A percentile compares a stretch with the other conserved stretches of the same genome.
These are phyloP conservation scores for Phyllosticta ampelicida DNA, from an alignment of 2,329 filamentous ascomycete genomes.

Conservation along the genomic window DNA sequence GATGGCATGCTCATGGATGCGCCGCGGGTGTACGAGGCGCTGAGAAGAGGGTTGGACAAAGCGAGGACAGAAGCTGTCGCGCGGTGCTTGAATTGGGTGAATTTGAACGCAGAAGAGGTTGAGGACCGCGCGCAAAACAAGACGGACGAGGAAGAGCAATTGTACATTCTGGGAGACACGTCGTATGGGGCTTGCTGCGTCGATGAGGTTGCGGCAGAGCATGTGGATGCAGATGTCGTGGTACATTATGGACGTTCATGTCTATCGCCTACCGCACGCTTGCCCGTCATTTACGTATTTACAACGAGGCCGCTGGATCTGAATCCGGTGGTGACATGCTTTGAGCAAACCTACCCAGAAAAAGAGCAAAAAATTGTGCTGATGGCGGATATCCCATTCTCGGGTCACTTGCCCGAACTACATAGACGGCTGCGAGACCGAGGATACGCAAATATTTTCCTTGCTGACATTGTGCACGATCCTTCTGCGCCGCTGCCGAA, in stretches of 20 bases:
- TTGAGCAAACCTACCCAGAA: constrained; percentile 58
- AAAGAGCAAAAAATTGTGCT: constrained; percentile 57
- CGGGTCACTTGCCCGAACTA: constrained; percentile 58
- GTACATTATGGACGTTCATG: constrained; percentile 92
- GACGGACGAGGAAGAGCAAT: constrained; percentile 27
- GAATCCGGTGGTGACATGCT: constrained; percentile 47
- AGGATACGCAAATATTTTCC: constrained; percentile 62
- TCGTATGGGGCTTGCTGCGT: constrained; percentile 97
- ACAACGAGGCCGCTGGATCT: constrained; percentile 61
- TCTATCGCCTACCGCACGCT: constrained; percentile 73
- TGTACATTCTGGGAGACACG: constrained; percentile 88
- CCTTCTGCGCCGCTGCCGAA: constrained; percentile 78
- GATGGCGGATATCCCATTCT: constrained; percentile 83
- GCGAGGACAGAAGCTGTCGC: background rate
- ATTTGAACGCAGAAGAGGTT: background rate
- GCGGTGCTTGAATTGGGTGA: background rate
- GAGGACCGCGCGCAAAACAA: background rate
- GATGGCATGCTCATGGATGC: constrained; percentile 86
- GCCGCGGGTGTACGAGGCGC: constrained; percentile 60
- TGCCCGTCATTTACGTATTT: constrained; percentile 87
- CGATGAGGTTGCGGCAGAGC: constrained; percentile 92
- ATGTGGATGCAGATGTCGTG: constrained; percentile 79
- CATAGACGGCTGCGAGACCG: constrained; percentile 40
- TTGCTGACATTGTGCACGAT: constrained; percentile 64
- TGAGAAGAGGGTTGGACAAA: constrained; percentile 41